Percentiles rank a stretch among this genome's conserved stretches.
Evolutionary conservation across 2,329 filamentous ascomycete species (phyloP).

Genomic region (Bimuria novae-zelandiae): DNA sequence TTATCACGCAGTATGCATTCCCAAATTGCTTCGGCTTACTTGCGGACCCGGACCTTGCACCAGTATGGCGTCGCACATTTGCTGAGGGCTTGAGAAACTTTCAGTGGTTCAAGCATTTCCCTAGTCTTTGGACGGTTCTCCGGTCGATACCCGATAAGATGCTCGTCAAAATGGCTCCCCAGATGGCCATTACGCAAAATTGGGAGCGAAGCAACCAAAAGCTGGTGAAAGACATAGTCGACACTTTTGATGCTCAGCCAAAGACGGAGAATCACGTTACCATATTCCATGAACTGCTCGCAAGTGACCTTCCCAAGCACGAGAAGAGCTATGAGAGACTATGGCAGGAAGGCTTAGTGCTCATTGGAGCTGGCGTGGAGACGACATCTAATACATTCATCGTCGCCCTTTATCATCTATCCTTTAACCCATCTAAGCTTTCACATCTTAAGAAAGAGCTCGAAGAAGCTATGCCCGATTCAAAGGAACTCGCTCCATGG

Average conservation of each 20-base stretch:
- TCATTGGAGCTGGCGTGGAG: slow-evolving; percentile 26
- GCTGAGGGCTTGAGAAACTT: background rate
- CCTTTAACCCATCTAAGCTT: slow-evolving; percentile 3
- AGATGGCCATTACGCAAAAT: background rate
- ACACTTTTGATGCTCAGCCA: background rate
- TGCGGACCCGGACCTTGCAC: background rate
- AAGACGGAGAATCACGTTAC: background rate
- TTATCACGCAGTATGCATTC: background rate
- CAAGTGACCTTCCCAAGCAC: background rate
- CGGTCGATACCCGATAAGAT: background rate
- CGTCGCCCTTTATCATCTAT: slow-evolving; percentile 18
- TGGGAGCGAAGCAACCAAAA: background rate
- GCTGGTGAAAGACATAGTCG: background rate
- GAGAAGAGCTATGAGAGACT: slow-evolving; percentile 9
- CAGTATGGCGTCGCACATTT: background rate
- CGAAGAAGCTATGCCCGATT: slow-evolving; percentile 4
- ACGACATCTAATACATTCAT: slow-evolving; percentile 15
- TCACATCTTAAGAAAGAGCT: slow-evolving; percentile 19
- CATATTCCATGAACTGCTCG: slow-evolving; percentile 7
- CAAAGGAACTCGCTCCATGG: background rate
- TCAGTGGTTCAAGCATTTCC: slow-evolving; percentile 2
- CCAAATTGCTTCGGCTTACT: background rate
- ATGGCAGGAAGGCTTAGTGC: slow-evolving; percentile 20
- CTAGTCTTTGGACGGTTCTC: background rate
- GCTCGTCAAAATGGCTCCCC: background rate